Evolutionary conservation across 163 green algal genomes (phyloP), one percentile per base, ranked within the genome.

Genomic region (Scenedesmus sp.): DNA sequence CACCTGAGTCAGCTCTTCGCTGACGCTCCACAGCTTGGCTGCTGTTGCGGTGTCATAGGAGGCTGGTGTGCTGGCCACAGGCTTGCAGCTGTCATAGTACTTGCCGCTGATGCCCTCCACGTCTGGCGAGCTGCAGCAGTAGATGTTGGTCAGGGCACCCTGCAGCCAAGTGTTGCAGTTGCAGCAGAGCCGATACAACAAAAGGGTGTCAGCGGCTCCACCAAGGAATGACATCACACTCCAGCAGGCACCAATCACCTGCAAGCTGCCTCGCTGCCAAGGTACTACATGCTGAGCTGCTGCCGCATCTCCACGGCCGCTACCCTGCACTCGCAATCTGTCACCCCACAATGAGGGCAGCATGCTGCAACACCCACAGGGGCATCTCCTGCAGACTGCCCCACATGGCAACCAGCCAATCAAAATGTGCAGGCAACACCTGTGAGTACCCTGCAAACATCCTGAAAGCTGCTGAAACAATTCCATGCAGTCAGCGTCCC

Each of bases 91-190:
- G 23, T 91, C 85, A 34, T 83, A 98, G 93, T 98, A 98, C 92
- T 98, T 97, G n/a, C 93, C 93, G 73, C 86, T 97, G 60, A 98
- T 92, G 15, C 94, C 95, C 92, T 95, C 93, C 15, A 97, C 93
- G 12, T 96, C 91, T 6, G 95, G 93, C 3, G 90, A 96, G 46
- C 91, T 94, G 23, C 96, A 96, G 26, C 98, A 87, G 91, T 97
- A 96, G 82, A 98, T 96, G 83, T 90, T 96, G 18, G 97, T 98
- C 64, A 92, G 82, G 13, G 96, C 96, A 64, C 96, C 96, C 94
- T 98, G 93, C 81, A 90, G 87, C 46, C 7, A 86, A 46, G 9
- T 46, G 34, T 46, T 46, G 4, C 54, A 86, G 7, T 83, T 52
- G 10, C 26, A 83, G 10, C 8, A 46, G n/a, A 83, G 13, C 74